A percentile compares a stretch with the other conserved stretches of the same genome.
These are phyloP conservation scores for Lachnum nothofagi DNA, from an alignment of 2,329 filamentous ascomycete species.

Conservation along the genomic window DNA sequence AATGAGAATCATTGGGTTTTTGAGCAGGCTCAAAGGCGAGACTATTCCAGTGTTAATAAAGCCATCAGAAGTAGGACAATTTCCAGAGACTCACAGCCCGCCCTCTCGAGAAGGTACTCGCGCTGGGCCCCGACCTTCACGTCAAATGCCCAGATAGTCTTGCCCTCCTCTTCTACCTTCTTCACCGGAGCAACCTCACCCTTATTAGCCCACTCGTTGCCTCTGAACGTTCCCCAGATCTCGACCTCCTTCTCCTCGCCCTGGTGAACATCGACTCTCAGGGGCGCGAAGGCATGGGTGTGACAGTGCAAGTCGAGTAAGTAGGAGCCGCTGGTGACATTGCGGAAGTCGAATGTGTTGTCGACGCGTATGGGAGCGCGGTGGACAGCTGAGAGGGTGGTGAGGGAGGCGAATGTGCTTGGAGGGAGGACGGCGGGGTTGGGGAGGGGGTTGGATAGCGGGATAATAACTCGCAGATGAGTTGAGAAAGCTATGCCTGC, in stretches of 20 bases:
- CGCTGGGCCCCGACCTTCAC: conserved; percentile 54
- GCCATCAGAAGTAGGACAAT: not conserved
- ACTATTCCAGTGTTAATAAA: conserved; percentile 43
- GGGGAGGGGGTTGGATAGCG: conserved; percentile 25
- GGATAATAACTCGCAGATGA: conserved; percentile 27
- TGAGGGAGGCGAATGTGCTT: conserved; percentile 62
- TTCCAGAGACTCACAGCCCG: conserved; percentile 58
- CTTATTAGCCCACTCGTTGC: conserved; percentile 84
- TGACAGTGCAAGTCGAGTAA: conserved; percentile 74
- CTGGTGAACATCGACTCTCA: conserved; percentile 67
- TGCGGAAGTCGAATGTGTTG: conserved; percentile 71
- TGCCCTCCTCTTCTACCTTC: conserved; percentile 33
- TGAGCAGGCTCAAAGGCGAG: conserved; percentile 74
- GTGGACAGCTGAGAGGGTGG: conserved; percentile 45
- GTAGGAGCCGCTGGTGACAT: conserved; percentile 69
- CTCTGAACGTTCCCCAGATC: conserved; percentile 80
- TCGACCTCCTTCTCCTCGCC: conserved; percentile 43
- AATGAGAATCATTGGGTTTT: conserved; percentile 96
- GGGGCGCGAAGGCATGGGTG: conserved; percentile 69
- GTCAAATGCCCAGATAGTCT: conserved; percentile 25
- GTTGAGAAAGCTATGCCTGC: conserved; percentile 34
- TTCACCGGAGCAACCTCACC: conserved; percentile 54
- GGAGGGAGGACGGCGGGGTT: conserved; percentile 42
- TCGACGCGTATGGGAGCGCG: conserved; percentile 60
- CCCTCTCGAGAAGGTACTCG: conserved; percentile 71